A percentile compares a stretch with the other conserved stretches of the same genome.
Conservation (phyloP, 2,329 filamentous ascomycete species). For the Alternaria sp. region DNA sequence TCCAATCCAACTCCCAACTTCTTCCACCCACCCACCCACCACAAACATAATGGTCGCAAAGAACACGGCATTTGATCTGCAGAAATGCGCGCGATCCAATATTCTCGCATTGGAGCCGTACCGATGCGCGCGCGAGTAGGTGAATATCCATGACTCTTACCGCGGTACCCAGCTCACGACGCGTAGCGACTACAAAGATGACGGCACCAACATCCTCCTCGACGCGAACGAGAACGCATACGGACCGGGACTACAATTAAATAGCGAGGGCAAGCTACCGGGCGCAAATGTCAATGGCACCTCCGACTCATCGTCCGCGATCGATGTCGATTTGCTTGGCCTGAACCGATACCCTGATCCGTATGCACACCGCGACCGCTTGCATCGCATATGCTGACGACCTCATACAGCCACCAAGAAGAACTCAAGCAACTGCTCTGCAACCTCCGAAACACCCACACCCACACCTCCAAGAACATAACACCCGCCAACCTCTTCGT, state of each 20-base stretch:
- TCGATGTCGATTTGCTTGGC: slow-evolving; percentile 76
- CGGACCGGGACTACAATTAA: slow-evolving; percentile 74
- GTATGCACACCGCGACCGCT: slow-evolving; percentile 39
- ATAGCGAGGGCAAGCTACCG: slow-evolving; percentile 56
- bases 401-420: slow-evolving; percentile 70
- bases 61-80: slow-evolving; percentile 53
- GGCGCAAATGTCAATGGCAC: slow-evolving; percentile 50
- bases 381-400: neutral
- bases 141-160: slow-evolving; percentile 22
- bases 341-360: slow-evolving; percentile 96
- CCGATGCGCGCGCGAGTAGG: slow-evolving; percentile 61
- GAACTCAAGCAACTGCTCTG: slow-evolving; percentile 88
- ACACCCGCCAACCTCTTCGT: slow-evolving; percentile 87
- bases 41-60: slow-evolving; percentile 29
- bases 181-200: slow-evolving; percentile 93
- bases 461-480: slow-evolving; percentile 75
- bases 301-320: slow-evolving; percentile 49
- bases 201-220: slow-evolving; percentile 92
- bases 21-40: neutral
- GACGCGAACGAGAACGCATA: slow-evolving; percentile 99
- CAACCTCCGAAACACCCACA: slow-evolving; percentile 82
- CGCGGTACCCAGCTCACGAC: slow-evolving; percentile 18
- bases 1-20: neutral
- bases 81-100: slow-evolving; percentile 59
- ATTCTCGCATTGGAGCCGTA: slow-evolving; percentile 61